Percentiles rank a stretch among this genome's conserved stretches.
phyloP scores from a whole-genome alignment of 192 early-diverging fungal genomes.

The Entomortierella lignicola region DNA sequence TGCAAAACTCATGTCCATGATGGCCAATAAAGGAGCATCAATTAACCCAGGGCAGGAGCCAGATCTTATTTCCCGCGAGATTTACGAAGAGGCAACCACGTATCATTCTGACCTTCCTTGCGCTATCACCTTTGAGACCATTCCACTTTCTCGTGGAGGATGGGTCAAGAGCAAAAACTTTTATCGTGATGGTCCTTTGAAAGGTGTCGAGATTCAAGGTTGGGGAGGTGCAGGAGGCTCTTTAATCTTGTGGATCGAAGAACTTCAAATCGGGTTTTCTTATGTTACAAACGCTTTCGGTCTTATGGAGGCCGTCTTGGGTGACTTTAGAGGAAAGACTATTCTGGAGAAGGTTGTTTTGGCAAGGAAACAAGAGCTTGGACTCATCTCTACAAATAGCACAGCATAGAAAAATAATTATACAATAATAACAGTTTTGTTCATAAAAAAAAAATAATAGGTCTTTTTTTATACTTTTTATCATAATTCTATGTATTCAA shows the following conservation, averaged over 20 bases:
- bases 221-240: conserved; percentile 76
- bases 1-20: conserved; percentile 68
- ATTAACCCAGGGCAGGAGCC: conserved; percentile 31
- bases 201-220: conserved; percentile 59
- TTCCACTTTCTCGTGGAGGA: conserved; percentile 27
- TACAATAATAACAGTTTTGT: too few relatives aligned
- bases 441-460: not conserved
- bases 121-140: conserved; percentile 23
- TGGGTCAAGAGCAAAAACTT: conserved; percentile 23
- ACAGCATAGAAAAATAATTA: not conserved
- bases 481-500: not conserved
- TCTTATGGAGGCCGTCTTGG: conserved; percentile 53
- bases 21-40: conserved; percentile 66
- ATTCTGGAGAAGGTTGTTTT: conserved; percentile 60
- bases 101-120: conserved; percentile 25
- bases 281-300: conserved; percentile 70
- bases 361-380: conserved; percentile 32
- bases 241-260: conserved; percentile 66
- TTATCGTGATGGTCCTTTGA: conserved; percentile 33
- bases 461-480: not conserved
- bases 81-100: conserved; percentile 27
- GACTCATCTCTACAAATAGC: conserved; percentile 6
- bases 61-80: conserved; percentile 43
- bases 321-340: conserved; percentile 65
- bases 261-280: conserved; percentile 65